phyloP scores from a whole-genome alignment of 495 filamentous ascomycete species.

The Niebla homalea region DNA sequence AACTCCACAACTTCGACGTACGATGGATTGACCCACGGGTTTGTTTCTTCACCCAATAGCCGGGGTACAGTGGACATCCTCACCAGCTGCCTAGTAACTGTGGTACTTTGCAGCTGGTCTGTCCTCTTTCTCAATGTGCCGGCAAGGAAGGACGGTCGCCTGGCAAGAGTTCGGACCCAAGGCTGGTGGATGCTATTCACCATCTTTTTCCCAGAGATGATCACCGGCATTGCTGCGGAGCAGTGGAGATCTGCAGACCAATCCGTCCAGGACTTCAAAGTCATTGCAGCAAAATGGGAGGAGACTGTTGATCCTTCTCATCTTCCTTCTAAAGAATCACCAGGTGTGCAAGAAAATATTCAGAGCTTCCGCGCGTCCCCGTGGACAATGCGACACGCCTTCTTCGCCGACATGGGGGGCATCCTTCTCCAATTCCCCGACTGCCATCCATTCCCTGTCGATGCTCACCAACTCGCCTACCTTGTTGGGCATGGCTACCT shows the following conservation, averaged over 20 bases:
- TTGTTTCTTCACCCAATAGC: no score
- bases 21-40: no score
- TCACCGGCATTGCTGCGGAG: conserved; percentile 12
- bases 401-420: conserved; percentile 29
- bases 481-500: conserved; percentile 16
- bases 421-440: conserved; percentile 18
- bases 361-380: conserved; percentile 8
- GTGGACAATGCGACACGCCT: conserved; percentile 27
- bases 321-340: no score
- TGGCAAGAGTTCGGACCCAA: conserved; percentile 9
- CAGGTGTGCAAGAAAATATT: no score
- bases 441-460: conserved; percentile 20
- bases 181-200: conserved; percentile 19
- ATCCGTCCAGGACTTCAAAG: conserved; percentile 11
- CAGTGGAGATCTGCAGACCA: conserved; percentile 16
- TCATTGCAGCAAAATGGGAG: no score
- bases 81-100: conserved; percentile 19
- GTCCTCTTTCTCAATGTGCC: conserved; percentile 24
- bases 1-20: no score
- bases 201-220: conserved; percentile 22
- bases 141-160: conserved; percentile 9
- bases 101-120: conserved; percentile 19
- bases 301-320: no score
- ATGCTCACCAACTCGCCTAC: conserved; percentile 24
- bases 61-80: conserved; percentile 25